phyloP scores from a whole-genome alignment of 768 basidiomycete genomes.

The Naematelia aurantialba region DNA sequence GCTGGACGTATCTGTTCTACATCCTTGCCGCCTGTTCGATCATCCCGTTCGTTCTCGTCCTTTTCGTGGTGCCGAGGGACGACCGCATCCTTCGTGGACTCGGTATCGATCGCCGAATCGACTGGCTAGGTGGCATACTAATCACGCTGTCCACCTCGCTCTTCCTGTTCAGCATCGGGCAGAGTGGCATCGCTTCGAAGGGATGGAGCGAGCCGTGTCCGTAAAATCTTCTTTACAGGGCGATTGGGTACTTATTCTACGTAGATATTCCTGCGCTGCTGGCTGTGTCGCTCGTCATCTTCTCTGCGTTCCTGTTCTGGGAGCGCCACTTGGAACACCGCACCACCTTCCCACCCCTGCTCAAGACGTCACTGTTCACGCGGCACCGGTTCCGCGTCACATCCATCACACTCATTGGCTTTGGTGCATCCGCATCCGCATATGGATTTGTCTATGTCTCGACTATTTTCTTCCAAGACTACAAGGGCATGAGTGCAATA shows the following conservation, averaged over 20 bases:
- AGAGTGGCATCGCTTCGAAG: constrained; percentile 58
- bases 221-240: constrained; percentile 31
- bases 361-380: constrained; percentile 29
- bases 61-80: constrained; percentile 61
- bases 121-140: constrained; percentile 72
- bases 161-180: constrained; percentile 67
- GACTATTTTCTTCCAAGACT: constrained; percentile 28
- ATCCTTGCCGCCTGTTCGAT: constrained; percentile 60
- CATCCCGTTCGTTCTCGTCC: constrained; percentile 58
- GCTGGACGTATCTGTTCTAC: constrained; percentile 70
- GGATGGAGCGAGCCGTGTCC: constrained; percentile 62
- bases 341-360: constrained; percentile 23
- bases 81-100: constrained; percentile 23
- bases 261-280: constrained; percentile 60
- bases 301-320: constrained; percentile 62
- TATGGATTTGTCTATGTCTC: constrained; percentile 13
- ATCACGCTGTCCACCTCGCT: constrained; percentile 63
- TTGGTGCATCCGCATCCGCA: constrained; percentile 10
- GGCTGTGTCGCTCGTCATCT: constrained; percentile 59
- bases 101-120: constrained; percentile 54
- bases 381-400: constrained; percentile 19
- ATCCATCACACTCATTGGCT: constrained; percentile 10
- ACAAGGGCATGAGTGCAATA: constrained; percentile 19
- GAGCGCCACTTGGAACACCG: constrained; percentile 59
- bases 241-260: not conserved